Evolutionary conservation across 371 early-diverging fungal species (phyloP), one percentile per base, ranked within the genome.

Genomic region (Mucor saturninus): DNA sequence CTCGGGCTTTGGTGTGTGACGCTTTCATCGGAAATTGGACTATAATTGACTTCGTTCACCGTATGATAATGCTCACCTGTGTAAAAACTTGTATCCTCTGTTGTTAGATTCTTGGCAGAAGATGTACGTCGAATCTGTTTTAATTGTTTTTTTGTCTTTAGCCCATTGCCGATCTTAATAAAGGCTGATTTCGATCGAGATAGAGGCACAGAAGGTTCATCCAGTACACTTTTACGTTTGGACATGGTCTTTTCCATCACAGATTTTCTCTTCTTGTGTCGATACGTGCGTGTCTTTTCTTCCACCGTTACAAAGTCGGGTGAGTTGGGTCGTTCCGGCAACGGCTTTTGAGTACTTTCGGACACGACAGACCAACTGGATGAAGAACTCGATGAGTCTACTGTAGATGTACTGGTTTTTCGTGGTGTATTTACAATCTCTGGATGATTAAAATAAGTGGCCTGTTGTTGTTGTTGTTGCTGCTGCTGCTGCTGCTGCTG

Each of bases 161-260:
- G 52, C 5, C 74, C 74, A 29, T 62, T 70, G 7, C 77, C 80
- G 57, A 80, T 75, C 21, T 69, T 72, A 21, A 77, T 69, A 69
- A 80, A 74, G 11, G 66, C 59, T 35, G 67, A 61, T 55, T 67
- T 62, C 3, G 66, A 43, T 51, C 68, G 37, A 21, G 42, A 57
- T 15, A 67, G 49, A 46, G 43, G 30, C 2, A 29, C 15, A 0
- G 56, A 11, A 43, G 62, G 45, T 37, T 52, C 56, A 53, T 40
- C 45, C 7, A 51, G 40, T 0, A 51, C 31, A 43, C 73, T 76
- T 39, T 64, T 73, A 7, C 69, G 68, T 48, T 74, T 78, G 28
- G 69, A 62, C 32, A 67, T 62, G 5, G 76, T 74, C 10, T 64
- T 73, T 62, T 79, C 79, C 74, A 79, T 75, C 7, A 74, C 59